Base-by-base conservation (phyloP, 345 rosid genomes). In the Turritis glabra region DNA sequence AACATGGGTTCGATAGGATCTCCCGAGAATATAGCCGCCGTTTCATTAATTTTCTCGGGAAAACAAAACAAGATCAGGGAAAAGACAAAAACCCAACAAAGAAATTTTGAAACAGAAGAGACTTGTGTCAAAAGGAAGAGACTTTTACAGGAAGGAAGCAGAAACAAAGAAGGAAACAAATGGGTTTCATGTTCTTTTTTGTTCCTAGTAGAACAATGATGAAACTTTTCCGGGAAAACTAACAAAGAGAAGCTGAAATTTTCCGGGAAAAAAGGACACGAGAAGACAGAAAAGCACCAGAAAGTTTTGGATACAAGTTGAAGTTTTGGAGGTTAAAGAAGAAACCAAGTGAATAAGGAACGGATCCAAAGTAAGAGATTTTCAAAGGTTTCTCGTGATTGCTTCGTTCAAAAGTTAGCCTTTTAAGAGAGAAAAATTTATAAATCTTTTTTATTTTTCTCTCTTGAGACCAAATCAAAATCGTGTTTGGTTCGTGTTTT, bases 371-470 rank as follows among this genome's bases (percentile, higher is more conserved):
- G 83, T 80, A 35, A 81, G 80, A 81, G 77, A 75, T 37, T 58
- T 77, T 88, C 98, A 94, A 82, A 85, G 90, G 82, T 26, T 77
- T 80, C 99, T 79, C 96, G 99, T 94, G 99, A 91, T 75, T 78
- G 88, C 85, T 85, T 76, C 81, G 81, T 81, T 84, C 72, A 69
- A 89, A 86, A 88, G 86, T 57, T 61, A 4, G 55, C 74, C 55
- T 35, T 35, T 35, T 35, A 35, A 35, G 3, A 35, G 40, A 37
- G 40, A 37, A 37, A 37, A 14, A 37, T 13, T 37, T 37, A 11
- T 37, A 37, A 30, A 30, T 30, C 9, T 37, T 9, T 35, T 10
- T 10, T 37, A 2, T 37, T 12, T 3, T 3, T 37, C 25, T 46
- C 17, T 76, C 46, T 41, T 57, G 17, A 65, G 68, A 57, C 22